These are phyloP conservation scores for Salix brachista DNA, from an alignment of 345 rosid species.

Conservation along the genomic window DNA sequence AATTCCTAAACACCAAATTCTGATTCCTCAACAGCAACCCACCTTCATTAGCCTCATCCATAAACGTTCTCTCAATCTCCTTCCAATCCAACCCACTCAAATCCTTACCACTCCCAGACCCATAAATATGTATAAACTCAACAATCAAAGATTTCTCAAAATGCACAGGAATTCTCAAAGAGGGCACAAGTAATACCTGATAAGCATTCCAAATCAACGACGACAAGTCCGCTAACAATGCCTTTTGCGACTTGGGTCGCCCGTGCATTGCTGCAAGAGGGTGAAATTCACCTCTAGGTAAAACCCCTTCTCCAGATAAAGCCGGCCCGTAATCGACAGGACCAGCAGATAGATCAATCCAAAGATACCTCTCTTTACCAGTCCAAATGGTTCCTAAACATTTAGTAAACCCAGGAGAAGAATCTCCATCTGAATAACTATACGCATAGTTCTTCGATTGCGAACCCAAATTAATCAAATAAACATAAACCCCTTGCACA, in stretches of 20 bases:
- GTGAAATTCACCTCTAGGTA: slow-evolving; percentile 90
- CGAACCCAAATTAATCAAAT: slow-evolving; percentile 61
- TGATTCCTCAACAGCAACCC: slow-evolving; percentile 82
- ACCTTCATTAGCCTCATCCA: slow-evolving; percentile 59
- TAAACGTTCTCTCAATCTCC: slow-evolving; percentile 54
- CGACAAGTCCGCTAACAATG: slow-evolving; percentile 67
- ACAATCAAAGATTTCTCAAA: slow-evolving; percentile 75
- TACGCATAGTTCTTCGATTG: slow-evolving; percentile 65
- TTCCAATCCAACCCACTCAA: slow-evolving; percentile 70
- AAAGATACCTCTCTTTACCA: slow-evolving; percentile 76
- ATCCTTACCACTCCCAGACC: slow-evolving; percentile 48
- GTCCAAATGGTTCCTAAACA: slow-evolving; percentile 88
- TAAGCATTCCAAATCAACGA: slow-evolving; percentile 85
- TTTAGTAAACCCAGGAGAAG: slow-evolving; percentile 79
- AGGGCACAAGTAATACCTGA: slow-evolving; percentile 87
- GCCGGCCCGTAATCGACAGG: slow-evolving; percentile 96
- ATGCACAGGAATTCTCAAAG: slow-evolving; percentile 81
- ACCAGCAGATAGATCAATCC: slow-evolving; percentile 91
- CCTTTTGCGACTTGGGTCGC: slow-evolving; percentile 78
- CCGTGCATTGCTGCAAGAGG: slow-evolving; percentile 86
- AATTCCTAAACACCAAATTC: slow-evolving; percentile 57
- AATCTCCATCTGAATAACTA: slow-evolving; percentile 60
- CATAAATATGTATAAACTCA: slow-evolving; percentile 71
- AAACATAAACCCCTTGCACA: slow-evolving; percentile 61
- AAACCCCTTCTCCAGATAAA: slow-evolving; percentile 86